Conservation (phyloP, 768 basidiomycete genomes). For the Mycena kentingensis region DNA sequence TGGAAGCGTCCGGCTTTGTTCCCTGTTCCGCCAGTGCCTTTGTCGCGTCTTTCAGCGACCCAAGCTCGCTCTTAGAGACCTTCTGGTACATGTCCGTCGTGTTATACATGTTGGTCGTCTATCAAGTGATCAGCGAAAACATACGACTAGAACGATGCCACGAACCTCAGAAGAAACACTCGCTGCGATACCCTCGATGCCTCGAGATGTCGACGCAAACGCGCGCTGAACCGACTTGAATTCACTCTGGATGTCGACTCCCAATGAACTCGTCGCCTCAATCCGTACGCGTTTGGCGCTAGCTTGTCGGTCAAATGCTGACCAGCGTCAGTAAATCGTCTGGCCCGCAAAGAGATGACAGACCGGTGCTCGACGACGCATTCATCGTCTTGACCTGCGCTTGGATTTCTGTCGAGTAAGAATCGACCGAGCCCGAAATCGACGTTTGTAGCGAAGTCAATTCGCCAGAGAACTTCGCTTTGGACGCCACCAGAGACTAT, state of each 20-base stretch:
- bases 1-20: constrained; percentile 61
- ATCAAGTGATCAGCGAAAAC: constrained; percentile 5
- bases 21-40: constrained; percentile 58
- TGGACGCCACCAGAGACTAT: constrained; percentile 46
- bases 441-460: constrained; percentile 47
- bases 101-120: constrained; percentile 47
- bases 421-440: constrained; percentile 47
- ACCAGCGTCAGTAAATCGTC: background rate
- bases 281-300: constrained; percentile 69
- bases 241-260: constrained; percentile 51
- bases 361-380: constrained; percentile 47
- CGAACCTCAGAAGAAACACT: constrained; percentile 57
- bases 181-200: constrained; percentile 44
- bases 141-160: constrained; percentile 4
- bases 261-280: constrained; percentile 56
- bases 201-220: constrained; percentile 51
- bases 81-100: constrained; percentile 47
- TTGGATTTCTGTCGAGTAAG: constrained; percentile 56
- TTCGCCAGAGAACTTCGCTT: constrained; percentile 42
- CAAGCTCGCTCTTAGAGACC: constrained; percentile 44
- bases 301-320: constrained; percentile 63
- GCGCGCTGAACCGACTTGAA: constrained; percentile 53
- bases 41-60: constrained; percentile 51
- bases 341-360: constrained; percentile 14
- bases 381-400: constrained; percentile 47